These are phyloP conservation scores for Casuarina glauca DNA, from an alignment of 306 rosid genomes.

Conservation along the genomic window DNA sequence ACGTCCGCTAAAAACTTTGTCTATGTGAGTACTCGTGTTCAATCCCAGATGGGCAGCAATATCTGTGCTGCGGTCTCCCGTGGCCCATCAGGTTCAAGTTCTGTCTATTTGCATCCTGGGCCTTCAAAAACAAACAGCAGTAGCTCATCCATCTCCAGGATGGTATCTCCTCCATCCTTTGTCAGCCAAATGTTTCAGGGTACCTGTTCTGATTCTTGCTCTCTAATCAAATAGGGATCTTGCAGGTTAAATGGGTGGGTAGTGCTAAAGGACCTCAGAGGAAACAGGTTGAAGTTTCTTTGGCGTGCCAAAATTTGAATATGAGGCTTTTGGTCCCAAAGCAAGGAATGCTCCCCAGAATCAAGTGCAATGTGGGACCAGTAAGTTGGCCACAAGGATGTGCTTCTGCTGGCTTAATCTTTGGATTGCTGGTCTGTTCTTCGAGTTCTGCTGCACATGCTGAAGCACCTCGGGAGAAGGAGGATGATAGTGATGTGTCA, in stretches of 20 bases:
- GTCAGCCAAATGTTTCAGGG: conserved; percentile 49
- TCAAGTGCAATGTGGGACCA: conserved; percentile 50
- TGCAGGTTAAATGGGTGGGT: conserved; percentile 26
- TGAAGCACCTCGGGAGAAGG: conserved; percentile 43
- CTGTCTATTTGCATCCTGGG: conserved; percentile 36
- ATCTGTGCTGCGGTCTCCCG: conserved; percentile 47
- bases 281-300: conserved; percentile 50
- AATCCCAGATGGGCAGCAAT: conserved; percentile 62
- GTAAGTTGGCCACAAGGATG: conserved; percentile 55
- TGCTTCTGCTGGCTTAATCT: conserved; percentile 66
- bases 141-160: conserved; percentile 42
- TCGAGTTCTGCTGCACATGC: conserved; percentile 59
- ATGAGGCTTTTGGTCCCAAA: conserved; percentile 55
- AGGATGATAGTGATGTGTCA: conserved; percentile 38
- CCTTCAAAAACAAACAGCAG: conserved; percentile 40
- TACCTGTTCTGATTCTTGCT: conserved; percentile 51
- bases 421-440: conserved; percentile 64
- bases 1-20: conserved; percentile 47
- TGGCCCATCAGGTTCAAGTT: conserved; percentile 45
- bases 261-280: conserved; percentile 38
- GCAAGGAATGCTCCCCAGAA: conserved; percentile 48
- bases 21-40: conserved; percentile 45
- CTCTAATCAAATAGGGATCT: conserved; percentile 46
- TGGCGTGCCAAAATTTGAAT: conserved; percentile 52
- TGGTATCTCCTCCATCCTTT: conserved; percentile 36